These are phyloP conservation scores for Onygenales sp. DNA, from an alignment of 2,329 filamentous ascomycete species.

Conservation along the genomic window DNA sequence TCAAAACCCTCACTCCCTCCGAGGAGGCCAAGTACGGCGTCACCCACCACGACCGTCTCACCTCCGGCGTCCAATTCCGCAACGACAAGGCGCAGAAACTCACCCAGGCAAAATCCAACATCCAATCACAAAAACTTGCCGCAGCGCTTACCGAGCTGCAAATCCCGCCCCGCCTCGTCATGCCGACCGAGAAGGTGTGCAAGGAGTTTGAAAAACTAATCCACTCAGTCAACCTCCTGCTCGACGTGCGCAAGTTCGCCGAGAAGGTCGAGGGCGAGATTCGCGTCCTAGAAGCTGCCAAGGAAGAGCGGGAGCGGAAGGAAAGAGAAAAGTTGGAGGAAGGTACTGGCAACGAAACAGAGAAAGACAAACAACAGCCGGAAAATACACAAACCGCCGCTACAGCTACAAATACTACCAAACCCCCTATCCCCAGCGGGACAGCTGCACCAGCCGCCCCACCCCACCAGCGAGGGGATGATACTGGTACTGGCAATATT, in stretches of 20 bases:
- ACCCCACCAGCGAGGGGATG: too few species aligned
- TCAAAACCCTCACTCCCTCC: conserved; percentile 62
- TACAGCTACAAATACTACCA: too few species aligned
- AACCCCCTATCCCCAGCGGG: too few species aligned
- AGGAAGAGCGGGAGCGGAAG: conserved; percentile 30
- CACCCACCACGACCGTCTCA: conserved; percentile 72
- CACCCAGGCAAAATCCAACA: conserved; percentile 41
- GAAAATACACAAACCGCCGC: too few species aligned
- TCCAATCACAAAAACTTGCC: conserved; percentile 40
- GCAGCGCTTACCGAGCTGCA: conserved; percentile 39
- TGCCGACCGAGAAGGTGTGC: conserved; percentile 42
- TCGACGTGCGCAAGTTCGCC: conserved; percentile 38
- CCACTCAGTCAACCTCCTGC: conserved; percentile 36
- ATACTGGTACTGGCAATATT: too few species aligned
- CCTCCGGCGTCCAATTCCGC: conserved; percentile 80
- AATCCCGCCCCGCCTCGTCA: conserved; percentile 37
- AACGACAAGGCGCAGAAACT: conserved; percentile 48
- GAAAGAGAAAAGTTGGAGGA: conserved; percentile 19
- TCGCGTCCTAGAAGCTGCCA: conserved; percentile 35
- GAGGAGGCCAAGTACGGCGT: conserved; percentile 78
- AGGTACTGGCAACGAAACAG: conserved; percentile 17
- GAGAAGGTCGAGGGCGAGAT: conserved; percentile 42
- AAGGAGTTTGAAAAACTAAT: conserved; percentile 42
- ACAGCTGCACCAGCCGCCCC: too few species aligned
- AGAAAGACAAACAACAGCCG: not conserved